These are phyloP conservation scores for Naganishia cerealis DNA, from an alignment of 1,284 basidiomycete species.

Conservation along the genomic window DNA sequence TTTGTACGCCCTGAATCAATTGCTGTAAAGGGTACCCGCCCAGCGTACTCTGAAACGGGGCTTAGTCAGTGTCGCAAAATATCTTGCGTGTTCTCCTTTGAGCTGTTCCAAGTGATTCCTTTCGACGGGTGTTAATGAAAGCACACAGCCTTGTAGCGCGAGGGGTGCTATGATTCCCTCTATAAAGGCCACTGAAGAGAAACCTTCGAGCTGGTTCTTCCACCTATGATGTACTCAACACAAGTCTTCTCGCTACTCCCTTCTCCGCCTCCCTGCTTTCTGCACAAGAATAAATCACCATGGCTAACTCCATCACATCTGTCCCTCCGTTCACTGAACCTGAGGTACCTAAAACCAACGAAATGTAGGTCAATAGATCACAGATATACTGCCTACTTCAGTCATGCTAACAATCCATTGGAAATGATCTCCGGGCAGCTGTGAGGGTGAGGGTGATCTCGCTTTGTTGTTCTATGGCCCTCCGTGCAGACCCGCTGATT, in stretches of 20 bases:
- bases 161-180: background rate
- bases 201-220: background rate
- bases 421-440: background rate
- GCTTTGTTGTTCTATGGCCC: constrained; percentile 3
- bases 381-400: background rate
- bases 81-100: constrained; percentile 7
- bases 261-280: background rate
- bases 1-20: background rate
- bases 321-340: background rate
- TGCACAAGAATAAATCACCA: background rate
- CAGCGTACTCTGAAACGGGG: background rate
- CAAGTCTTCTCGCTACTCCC: background rate
- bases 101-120: constrained; percentile 1
- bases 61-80: background rate
- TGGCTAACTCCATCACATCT: background rate
- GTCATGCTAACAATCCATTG: background rate
- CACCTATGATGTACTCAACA: background rate
- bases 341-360: background rate
- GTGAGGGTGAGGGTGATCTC: background rate
- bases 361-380: background rate
- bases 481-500: background rate
- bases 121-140: background rate
- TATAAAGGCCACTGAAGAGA: background rate
- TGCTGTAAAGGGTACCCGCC: no score
- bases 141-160: background rate